Evolutionary conservation across 305 asterid genomes (phyloP).

Genomic region (Salvia sclarea): DNA sequence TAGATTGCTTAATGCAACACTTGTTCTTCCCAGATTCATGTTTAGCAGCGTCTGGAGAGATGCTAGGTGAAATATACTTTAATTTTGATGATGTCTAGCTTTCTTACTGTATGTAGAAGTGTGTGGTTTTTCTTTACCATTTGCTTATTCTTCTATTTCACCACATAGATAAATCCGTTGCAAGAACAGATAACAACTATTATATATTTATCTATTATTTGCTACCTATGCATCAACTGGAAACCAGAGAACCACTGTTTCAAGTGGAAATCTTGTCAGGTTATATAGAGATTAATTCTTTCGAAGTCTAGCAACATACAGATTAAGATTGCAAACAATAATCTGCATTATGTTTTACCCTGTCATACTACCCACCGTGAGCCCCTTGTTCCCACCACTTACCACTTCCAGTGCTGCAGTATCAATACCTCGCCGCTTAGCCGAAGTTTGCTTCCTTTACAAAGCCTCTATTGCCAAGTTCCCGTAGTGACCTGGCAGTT

Average conservation of each 20-base stretch:
- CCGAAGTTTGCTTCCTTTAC: background rate
- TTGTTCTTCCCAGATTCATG: conserved; percentile 88
- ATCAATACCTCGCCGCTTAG: too few relatives aligned
- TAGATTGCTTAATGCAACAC: conserved; percentile 91
- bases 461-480: background rate
- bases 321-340: background rate
- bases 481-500: background rate
- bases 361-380: background rate
- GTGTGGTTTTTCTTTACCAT: background rate
- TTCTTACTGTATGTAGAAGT: conserved; percentile 6
- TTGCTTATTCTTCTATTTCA: background rate
- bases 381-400: background rate
- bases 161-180: background rate
- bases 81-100: conserved; percentile 4
- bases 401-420: background rate
- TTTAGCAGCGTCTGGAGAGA: conserved; percentile 97
- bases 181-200: conserved; percentile 3
- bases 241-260: too few relatives aligned
- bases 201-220: background rate
- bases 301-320: background rate
- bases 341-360: background rate
- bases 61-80: conserved; percentile 55
- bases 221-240: too few relatives aligned
- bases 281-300: background rate
- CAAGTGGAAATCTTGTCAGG: background rate